Evolutionary conservation across 345 rosid species (phyloP).

Genomic region (Geranium rotundifolium): DNA sequence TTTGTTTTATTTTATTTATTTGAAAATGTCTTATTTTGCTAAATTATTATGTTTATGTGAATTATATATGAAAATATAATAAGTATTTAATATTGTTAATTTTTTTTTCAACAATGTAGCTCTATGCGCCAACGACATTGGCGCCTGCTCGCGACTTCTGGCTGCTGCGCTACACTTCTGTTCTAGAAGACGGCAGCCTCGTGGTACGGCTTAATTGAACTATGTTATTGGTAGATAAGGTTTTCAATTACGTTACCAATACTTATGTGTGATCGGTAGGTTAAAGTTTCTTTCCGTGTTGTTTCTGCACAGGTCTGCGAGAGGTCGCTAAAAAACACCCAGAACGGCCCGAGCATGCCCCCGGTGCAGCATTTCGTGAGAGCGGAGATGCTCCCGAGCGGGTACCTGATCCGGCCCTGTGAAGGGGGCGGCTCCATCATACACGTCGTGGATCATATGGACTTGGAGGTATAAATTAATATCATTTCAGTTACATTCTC

Average conservation of each 20-base stretch:
- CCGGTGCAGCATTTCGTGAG: constrained; percentile 92
- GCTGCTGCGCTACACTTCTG: constrained; percentile 91
- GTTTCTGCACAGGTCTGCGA: constrained; percentile 54
- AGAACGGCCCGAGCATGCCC: constrained; percentile 97
- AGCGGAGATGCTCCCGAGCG: constrained; percentile 98
- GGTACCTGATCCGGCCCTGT: constrained; percentile 90
- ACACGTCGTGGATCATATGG: constrained; percentile 94
- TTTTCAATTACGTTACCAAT: background rate
- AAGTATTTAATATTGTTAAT: background rate
- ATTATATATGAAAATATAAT: background rate
- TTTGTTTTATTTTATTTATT: too few relatives aligned
- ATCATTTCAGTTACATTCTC: too few relatives aligned
- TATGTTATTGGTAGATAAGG: too few relatives aligned
- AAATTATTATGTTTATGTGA: constrained; percentile 9
- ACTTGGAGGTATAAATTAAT: constrained; percentile 76
- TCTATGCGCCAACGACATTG: constrained; percentile 95
- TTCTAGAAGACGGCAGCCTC: constrained; percentile 97
- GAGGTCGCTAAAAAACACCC: constrained; percentile 86
- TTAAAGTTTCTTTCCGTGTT: background rate
- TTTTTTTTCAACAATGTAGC: constrained; percentile 35
- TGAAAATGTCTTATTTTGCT: too few relatives aligned
- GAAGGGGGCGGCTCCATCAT: constrained; percentile 19
- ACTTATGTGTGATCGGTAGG: too few relatives aligned
- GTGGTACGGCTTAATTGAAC: constrained; percentile 39
- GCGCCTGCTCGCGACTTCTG: constrained; percentile 99